Conservation (phyloP, 129 eudicot genomes). For the Cynara cardunculus region DNA sequence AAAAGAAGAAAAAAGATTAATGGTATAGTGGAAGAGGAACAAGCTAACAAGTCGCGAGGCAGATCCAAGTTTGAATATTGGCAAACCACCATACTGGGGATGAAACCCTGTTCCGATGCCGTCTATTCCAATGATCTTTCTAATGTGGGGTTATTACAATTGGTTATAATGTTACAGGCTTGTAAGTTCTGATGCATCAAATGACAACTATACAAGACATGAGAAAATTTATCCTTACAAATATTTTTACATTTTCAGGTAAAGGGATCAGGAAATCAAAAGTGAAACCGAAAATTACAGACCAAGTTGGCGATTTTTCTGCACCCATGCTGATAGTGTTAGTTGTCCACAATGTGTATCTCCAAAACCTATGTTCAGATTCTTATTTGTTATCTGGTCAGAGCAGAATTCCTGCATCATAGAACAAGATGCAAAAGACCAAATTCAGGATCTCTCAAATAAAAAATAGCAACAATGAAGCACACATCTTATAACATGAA, state of each 20-base stretch:
- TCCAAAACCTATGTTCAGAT: slow-evolving; percentile 10
- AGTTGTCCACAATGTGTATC: not conserved
- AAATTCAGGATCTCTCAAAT: not conserved
- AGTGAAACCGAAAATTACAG: slow-evolving; percentile 6
- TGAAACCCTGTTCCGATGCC: not conserved
- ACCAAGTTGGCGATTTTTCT: slow-evolving; percentile 32
- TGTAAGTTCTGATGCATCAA: not conserved
- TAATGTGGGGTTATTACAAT: not conserved
- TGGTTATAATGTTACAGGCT: not conserved
- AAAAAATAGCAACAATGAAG: slow-evolving; percentile 12
- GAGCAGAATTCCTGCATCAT: slow-evolving; percentile 6
- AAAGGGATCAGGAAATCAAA: not conserved
- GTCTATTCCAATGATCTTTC: not conserved
- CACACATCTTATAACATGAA: not conserved
- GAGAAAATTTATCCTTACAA: not conserved
- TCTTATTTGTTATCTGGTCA: slow-evolving; percentile 5
- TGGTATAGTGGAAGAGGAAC: not conserved
- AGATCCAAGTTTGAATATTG: not conserved
- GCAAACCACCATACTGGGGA: not conserved
- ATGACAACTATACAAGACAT: not conserved
- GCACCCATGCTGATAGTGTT: slow-evolving; percentile 27
- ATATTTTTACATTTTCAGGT: not conserved
- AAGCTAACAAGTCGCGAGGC: not conserved
- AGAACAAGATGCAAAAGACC: not conserved
- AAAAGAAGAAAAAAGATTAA: no score